These are phyloP conservation scores for Eucalyptus dawsonii DNA, from an alignment of 345 rosid genomes.

Conservation along the genomic window DNA sequence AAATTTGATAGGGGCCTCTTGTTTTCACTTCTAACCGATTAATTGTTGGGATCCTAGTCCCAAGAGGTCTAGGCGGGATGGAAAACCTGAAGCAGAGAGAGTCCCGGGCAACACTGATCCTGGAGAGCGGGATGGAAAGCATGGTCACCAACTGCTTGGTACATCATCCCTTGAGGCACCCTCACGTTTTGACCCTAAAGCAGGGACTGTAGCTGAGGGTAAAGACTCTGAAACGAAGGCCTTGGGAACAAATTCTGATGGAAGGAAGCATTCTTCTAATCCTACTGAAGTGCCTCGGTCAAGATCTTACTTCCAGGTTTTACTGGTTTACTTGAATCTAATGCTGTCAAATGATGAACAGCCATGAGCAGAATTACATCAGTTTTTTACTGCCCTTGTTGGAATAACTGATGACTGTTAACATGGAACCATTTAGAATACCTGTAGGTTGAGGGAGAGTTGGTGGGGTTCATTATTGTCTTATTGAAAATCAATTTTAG, in stretches of 20 bases:
- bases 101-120: conserved; percentile 7
- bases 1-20: background rate
- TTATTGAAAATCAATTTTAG: background rate
- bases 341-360: background rate
- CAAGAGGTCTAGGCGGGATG: conserved; percentile 73
- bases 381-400: background rate
- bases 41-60: conserved; percentile 27
- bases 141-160: conserved; percentile 35
- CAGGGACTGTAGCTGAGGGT: conserved; percentile 8
- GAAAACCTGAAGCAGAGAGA: conserved; percentile 43
- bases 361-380: background rate
- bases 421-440: background rate
- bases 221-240: conserved; percentile 40
- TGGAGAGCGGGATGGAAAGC: conserved; percentile 31
- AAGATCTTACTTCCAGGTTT: conserved; percentile 61
- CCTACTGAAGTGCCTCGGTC: conserved; percentile 39
- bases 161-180: conserved; percentile 41
- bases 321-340: background rate
- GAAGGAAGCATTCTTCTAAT: conserved; percentile 19
- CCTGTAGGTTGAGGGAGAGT: background rate
- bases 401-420: background rate
- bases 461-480: background rate
- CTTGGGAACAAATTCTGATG: conserved; percentile 15
- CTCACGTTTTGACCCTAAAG: conserved; percentile 8
- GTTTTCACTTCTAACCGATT: background rate